Percentiles rank a stretch among this genome's conserved stretches.
Conservation (phyloP, 2,329 filamentous ascomycete species). For the Chrysoporthe austroafricana region DNA sequence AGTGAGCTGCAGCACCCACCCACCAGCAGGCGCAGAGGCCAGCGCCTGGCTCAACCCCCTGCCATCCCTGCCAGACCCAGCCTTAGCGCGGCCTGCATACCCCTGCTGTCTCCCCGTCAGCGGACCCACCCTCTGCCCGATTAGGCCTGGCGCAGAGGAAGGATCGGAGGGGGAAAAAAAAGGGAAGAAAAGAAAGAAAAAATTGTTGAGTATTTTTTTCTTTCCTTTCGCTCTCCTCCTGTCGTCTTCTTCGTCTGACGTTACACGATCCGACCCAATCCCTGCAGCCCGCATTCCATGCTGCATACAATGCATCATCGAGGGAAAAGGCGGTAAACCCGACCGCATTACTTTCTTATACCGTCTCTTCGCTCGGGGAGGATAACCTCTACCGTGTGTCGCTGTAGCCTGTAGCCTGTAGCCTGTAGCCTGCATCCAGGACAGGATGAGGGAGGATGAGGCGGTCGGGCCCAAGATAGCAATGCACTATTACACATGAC, state of each 20-base stretch:
- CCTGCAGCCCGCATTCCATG: constrained; percentile 4
- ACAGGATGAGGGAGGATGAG: too few species aligned
- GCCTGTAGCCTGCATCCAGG: too few species aligned
- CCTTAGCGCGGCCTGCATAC: background rate
- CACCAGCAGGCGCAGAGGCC: background rate
- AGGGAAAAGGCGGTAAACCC: constrained; percentile 18
- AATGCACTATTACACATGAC: too few species aligned
- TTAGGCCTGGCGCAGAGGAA: background rate
- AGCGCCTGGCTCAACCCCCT: background rate
- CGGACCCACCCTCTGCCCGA: background rate
- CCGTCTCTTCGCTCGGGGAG: too few species aligned
- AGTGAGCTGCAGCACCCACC: constrained; percentile 5
- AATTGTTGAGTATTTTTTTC: background rate
- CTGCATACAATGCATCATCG: constrained; percentile 17
- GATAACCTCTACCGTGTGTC: too few species aligned
- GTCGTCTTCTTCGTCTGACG: background rate
- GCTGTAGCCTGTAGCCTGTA: too few species aligned
- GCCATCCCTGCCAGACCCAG: background rate
- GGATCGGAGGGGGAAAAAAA: constrained; percentile 2
- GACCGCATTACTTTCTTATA: too few species aligned
- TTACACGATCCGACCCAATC: background rate
- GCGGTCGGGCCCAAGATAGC: too few species aligned
- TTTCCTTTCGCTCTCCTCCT: background rate
- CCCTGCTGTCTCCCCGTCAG: background rate
- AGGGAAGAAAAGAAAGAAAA: background rate